Evolutionary conservation across 495 filamentous ascomycete species (phyloP), one percentile per base, ranked within the genome.

Genomic region (Neurospora pannonica): DNA sequence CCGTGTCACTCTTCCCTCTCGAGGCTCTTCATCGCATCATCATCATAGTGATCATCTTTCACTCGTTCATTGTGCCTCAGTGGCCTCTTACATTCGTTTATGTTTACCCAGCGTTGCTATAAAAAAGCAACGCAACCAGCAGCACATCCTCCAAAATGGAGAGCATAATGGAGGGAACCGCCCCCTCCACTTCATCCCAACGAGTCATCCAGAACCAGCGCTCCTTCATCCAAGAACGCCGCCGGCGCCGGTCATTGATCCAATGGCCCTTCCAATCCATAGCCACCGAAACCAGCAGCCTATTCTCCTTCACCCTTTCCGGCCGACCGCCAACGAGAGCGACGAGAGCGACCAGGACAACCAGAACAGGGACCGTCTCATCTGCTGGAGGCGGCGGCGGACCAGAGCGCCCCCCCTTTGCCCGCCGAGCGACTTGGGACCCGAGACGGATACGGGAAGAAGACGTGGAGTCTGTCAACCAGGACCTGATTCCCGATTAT

Each of bases 401-500:
- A 19, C 24, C 15, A 67, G 54, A 67, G 54, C 54, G 54, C 5
- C 54, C 67, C 38, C 70, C 46, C 19, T 71, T 75, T 42, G 74
- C 43, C n/a, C 76, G 76, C 15, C 62, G 76, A 7, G 79, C 76
- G 9, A 80, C 79, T 6, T 80, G 77, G 76, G 74, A 78, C 69
- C 78, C 75, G n/a, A 76, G 70, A 34, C 77, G n/a, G 37, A 74
- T 28, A 39, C 67, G 39, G 19, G 71, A 71, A 19, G 60, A 42
- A 70, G 54, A 74, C 67, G 48, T 72, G 13, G 72, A 78, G 48
- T 79, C 80, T 43, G 76, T 85, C 39, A 78, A 82, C 60, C 78
- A 77, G 69, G 80, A 81, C 74, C 73, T 86, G 19, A 79, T 86
- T 15, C 85, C 84, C 7, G 84, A 86, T 71, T 86, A 86, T 71